Evolutionary conservation across 768 basidiomycete genomes (phyloP), one percentile per base, ranked within the genome.

Genomic region (Termitomyces heimii): DNA sequence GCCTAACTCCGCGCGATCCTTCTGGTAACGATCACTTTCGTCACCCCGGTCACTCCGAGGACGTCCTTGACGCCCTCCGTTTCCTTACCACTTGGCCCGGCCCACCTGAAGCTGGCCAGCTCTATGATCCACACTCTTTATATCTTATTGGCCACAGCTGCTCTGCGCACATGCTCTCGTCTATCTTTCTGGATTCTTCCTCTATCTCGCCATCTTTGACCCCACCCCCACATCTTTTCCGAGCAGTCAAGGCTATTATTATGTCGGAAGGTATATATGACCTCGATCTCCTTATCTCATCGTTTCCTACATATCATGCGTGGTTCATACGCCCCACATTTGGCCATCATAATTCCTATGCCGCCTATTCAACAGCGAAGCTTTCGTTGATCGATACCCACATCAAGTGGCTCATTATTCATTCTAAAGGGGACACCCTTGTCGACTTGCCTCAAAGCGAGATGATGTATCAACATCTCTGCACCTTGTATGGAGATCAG

Each of bases 201-300:
- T 52, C 66, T 0, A 65, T 73, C 52, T 70, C 74, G 2, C 78
- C 78, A 5, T 61, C 60, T 26, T 75, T 88, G 22, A 67, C 69
- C 16, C 88, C 86, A 0, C 68, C 74, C 44, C 63, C 64, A 13
- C 52, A 54, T 37, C 71, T 85, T 20, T 70, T 80, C 48, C 60
- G 63, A 54, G 73, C 79, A 46, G 78, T 80, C 20, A 76, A 76
- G 53, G 86, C 77, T 16, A 72, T 91, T 46, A 69, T 84, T 51
- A 60, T 86, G 63, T 85, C 91, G 1, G 90, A 89, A 68, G 92
- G 92, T 32, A 85, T 92, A 60, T 92, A 85, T 69, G 84, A 92
- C 68, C 70, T 91, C 58, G 86, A 88, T 68, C 62, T 75, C 4
- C 77, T 93, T 42, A 74, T 91, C 26, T 61, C 67, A 13, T 77